Conservation (phyloP, 208 protist genomes). For the Porcisia hertigi region DNA sequence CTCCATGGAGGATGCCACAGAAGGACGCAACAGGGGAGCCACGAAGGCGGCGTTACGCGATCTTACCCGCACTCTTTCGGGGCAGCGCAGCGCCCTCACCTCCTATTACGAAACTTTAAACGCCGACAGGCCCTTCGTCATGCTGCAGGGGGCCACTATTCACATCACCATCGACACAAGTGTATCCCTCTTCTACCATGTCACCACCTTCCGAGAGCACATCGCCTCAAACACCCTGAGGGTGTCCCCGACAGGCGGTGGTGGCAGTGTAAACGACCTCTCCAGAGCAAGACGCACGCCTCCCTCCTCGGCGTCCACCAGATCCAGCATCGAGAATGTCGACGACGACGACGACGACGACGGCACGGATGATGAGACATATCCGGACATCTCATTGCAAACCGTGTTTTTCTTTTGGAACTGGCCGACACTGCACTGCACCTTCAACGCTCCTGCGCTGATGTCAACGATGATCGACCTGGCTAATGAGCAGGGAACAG, state of each 20-base stretch:
- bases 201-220: slow-evolving; percentile 23
- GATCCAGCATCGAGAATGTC: not conserved
- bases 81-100: slow-evolving; percentile 15
- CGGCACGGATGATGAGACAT: not conserved
- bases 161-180: slow-evolving; percentile 6
- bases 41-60: not conserved
- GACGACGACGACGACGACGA: not conserved
- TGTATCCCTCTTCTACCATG: slow-evolving; percentile 1
- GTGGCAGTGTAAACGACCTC: not conserved
- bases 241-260: not conserved
- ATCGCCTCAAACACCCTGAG: not conserved
- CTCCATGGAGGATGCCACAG: not conserved
- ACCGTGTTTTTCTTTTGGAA: slow-evolving; percentile 54
- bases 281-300: not conserved
- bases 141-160: slow-evolving; percentile 36
- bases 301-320: not conserved
- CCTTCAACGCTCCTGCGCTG: slow-evolving; percentile 36
- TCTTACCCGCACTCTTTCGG: not conserved
- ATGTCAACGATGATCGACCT: slow-evolving; percentile 5
- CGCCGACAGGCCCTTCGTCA: slow-evolving; percentile 30
- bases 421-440: slow-evolving; percentile 46
- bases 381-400: slow-evolving; percentile 10
- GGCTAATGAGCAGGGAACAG: not conserved
- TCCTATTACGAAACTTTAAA: slow-evolving; percentile 28
- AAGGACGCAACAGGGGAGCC: not conserved